These are phyloP conservation scores for Hyparrhenia diplandra DNA, from an alignment of 176 grass and related monocot species.

Conservation along the genomic window DNA sequence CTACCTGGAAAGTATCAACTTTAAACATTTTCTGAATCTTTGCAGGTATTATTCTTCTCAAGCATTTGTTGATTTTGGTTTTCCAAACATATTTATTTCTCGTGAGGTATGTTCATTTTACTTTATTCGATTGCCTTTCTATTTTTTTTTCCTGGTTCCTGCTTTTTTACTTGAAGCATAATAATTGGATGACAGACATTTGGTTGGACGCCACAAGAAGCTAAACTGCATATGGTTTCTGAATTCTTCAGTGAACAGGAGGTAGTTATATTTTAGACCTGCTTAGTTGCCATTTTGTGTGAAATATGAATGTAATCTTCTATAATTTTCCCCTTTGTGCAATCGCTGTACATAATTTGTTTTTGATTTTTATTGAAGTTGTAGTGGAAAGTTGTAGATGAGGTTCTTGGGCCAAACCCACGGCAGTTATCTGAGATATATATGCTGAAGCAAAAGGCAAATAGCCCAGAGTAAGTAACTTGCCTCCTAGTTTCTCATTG, in stretches of 20 bases:
- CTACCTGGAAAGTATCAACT: background rate
- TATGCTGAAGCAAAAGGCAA: constrained; percentile 73
- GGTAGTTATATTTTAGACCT: constrained; percentile 55
- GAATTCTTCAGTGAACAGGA: constrained; percentile 90
- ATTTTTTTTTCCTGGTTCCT: background rate
- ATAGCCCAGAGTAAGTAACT: constrained; percentile 54
- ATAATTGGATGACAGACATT: constrained; percentile 60
- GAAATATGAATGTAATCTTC: constrained; percentile 5
- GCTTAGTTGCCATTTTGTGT: constrained; percentile 14
- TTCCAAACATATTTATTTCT: constrained; percentile 95
- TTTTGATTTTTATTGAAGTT: constrained; percentile 83
- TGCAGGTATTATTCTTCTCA: constrained; percentile 94
- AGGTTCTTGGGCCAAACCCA: constrained; percentile 86
- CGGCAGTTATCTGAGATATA: constrained; percentile 87
- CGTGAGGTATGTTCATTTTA: constrained; percentile 71
- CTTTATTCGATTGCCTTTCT: background rate
- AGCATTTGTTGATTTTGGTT: constrained; percentile 89
- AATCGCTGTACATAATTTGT: constrained; percentile 43
- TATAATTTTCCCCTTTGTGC: background rate
- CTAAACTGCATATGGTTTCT: constrained; percentile 92
- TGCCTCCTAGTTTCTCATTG: background rate
- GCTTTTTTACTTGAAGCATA: background rate
- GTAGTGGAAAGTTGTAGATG: constrained; percentile 98
- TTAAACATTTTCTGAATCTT: constrained; percentile 1
- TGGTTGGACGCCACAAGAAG: constrained; percentile 84